Evolutionary conservation across 768 basidiomycete species (phyloP).

Genomic region (Crucibulum laeve): DNA sequence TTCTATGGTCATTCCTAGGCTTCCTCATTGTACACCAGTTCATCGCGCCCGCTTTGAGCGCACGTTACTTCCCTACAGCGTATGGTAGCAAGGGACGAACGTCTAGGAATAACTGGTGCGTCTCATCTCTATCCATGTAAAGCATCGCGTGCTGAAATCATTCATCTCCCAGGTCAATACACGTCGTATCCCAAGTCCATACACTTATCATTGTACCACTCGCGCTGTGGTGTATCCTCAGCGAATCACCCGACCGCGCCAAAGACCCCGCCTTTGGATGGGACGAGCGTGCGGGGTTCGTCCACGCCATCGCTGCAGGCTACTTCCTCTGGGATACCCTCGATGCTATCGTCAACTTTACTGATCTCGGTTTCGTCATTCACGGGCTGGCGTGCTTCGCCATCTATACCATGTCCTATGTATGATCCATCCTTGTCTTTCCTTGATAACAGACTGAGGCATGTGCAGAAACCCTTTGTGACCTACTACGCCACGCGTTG

Average conservation of each 20-base stretch:
- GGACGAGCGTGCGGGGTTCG: conserved; percentile 50
- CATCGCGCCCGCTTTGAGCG: conserved; percentile 51
- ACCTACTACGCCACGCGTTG: conserved; percentile 77
- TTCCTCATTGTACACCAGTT: conserved; percentile 58
- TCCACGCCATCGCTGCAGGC: conserved; percentile 67
- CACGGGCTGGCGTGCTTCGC: conserved; percentile 71
- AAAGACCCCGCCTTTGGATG: conserved; percentile 77
- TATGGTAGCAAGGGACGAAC: conserved; percentile 43
- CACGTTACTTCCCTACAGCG: conserved; percentile 38
- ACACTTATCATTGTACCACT: conserved; percentile 64
- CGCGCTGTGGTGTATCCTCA: conserved; percentile 45
- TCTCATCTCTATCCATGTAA: conserved; percentile 2
- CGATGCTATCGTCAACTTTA: conserved; percentile 65
- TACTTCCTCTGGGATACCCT: conserved; percentile 85
- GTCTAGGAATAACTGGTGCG: conserved; percentile 60
- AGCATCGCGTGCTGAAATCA: not conserved
- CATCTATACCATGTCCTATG: conserved; percentile 70
- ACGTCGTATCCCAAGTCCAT: conserved; percentile 71
- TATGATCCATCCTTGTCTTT: conserved; percentile 27
- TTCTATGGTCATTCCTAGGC: conserved; percentile 48
- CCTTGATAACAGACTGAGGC: not conserved
- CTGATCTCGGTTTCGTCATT: conserved; percentile 68
- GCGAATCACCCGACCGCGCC: conserved; percentile 35
- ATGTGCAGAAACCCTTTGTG: conserved; percentile 70
- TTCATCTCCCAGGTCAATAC: conserved; percentile 51